Conservation (phyloP, 768 basidiomycete species). For the Hericium erinaceus region DNA sequence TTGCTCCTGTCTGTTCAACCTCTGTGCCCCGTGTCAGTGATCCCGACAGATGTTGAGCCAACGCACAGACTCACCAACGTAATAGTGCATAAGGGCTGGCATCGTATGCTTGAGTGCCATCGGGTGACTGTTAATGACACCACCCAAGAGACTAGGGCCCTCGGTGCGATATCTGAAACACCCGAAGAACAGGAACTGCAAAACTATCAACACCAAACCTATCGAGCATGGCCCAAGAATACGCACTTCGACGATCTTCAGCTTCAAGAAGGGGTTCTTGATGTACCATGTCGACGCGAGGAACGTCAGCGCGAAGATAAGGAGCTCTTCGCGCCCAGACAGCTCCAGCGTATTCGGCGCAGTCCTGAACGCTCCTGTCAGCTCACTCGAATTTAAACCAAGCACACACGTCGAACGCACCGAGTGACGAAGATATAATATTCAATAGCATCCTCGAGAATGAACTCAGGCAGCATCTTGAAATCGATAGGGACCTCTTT, state of each 20-base stretch:
- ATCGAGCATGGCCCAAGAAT: background rate
- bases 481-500: constrained; percentile 79
- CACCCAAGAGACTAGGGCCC: constrained; percentile 66
- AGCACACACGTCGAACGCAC: constrained; percentile 31
- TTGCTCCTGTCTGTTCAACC: constrained; percentile 95
- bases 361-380: constrained; percentile 26
- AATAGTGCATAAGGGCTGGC: constrained; percentile 87
- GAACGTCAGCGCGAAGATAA: constrained; percentile 86
- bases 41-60: no score
- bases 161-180: constrained; percentile 56
- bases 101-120: constrained; percentile 84
- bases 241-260: constrained; percentile 87
- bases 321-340: constrained; percentile 76
- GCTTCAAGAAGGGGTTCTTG: constrained; percentile 96
- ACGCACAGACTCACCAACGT: constrained; percentile 57
- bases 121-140: constrained; percentile 74
- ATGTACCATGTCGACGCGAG: constrained; percentile 93
- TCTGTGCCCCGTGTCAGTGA: constrained; percentile 35
- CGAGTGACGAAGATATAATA: constrained; percentile 78
- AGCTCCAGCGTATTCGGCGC: constrained; percentile 76
- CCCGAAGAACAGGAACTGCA: constrained; percentile 66
- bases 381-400: background rate
- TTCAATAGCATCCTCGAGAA: constrained; percentile 89
- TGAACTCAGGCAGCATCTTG: constrained; percentile 85
- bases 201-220: constrained; percentile 1